A percentile compares a stretch with the other conserved stretches of the same genome.
Evolutionary conservation across 371 early-diverging fungal species (phyloP).

Genomic region (Circinella minor): DNA sequence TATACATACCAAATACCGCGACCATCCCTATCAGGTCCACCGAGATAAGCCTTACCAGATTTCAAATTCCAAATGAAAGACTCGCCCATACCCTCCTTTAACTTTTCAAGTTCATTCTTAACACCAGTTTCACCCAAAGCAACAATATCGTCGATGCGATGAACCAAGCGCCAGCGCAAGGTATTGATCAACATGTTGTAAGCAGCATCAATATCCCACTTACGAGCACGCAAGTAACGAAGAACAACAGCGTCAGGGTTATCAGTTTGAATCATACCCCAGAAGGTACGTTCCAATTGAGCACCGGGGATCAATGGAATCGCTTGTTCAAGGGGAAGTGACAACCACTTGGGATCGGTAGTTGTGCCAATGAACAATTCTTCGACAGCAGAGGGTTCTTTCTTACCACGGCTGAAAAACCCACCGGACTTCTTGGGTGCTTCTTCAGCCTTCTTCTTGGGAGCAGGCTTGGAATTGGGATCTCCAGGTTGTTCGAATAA

Average conservation of each 20-base stretch:
- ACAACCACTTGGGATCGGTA: conserved; percentile 44
- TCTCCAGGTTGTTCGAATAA: conserved; percentile 49
- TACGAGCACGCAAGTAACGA: conserved; percentile 75
- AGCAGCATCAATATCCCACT: conserved; percentile 70
- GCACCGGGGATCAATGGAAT: conserved; percentile 43
- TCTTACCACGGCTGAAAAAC: conserved; percentile 37
- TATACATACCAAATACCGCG: conserved; percentile 60
- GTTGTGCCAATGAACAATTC: conserved; percentile 55
- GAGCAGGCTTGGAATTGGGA: conserved; percentile 24
- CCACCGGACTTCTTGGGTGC: conserved; percentile 25
- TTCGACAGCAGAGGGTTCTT: conserved; percentile 24
- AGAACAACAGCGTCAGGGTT: conserved; percentile 66
- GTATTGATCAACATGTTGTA: conserved; percentile 59
- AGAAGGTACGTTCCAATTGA: conserved; percentile 49
- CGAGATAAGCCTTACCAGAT: conserved; percentile 52
- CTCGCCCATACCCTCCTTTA: conserved; percentile 42
- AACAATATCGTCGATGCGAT: conserved; percentile 55
- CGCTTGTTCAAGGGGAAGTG: conserved; percentile 43
- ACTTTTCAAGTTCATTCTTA: conserved; percentile 39
- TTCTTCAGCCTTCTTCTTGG: conserved; percentile 17
- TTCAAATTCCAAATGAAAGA: conserved; percentile 45
- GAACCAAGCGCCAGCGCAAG: conserved; percentile 64
- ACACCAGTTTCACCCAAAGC: conserved; percentile 51
- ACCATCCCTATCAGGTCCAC: conserved; percentile 53
- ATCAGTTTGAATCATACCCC: conserved; percentile 59